Base-by-base conservation (phyloP, 768 basidiomycete genomes). In the Hortiboletus campestris region DNA sequence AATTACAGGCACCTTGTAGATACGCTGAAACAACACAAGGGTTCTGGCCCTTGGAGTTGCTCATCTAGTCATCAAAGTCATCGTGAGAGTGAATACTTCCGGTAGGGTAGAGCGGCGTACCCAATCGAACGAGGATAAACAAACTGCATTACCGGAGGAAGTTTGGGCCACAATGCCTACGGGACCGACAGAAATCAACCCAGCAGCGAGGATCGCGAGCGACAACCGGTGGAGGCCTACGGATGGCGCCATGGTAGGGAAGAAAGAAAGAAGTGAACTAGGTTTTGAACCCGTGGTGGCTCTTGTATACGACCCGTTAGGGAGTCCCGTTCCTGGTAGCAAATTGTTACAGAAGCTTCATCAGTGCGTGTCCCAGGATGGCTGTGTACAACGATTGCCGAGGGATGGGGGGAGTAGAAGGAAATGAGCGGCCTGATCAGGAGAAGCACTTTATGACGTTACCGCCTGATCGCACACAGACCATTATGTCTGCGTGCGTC, bases 1-100 rank as follows among this genome's bases (percentile, higher is more conserved):
- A 68, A 49, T 62, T 73, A 45, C 81, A 83, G 1, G 73, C 72
- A 20, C 76, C 70, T 38, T 78, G 62, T 2, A 82, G 64, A 39
- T 74, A 75, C 2, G 80, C 74, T 14, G 79, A 68, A 20, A 83
- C 66, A 16, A 72, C 44, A 58, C 81, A 83, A 20, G 81, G 79
- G n/a, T 67, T 78, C 56, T 82, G 75, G 42, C 67, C 66, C 47
- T 74, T 72, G 22, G 78, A 79, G 53, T 84, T 84, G 45, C 46
- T 13, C 70, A 73, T 69, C 69, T 71, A 22, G 12, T 31, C 49
- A 36, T 34, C 6, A 28, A 44, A 53, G 20, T 41, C 17, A 40
- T 13, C 14, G 57, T 39, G 13, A 53, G 22, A 25, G 38, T 11
- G 39, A 46, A 17, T 19, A 6, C 5, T 25, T 25, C 25, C 25